phyloP scores from a whole-genome alignment of 345 rosid genomes.

The Garcia nutans region DNA sequence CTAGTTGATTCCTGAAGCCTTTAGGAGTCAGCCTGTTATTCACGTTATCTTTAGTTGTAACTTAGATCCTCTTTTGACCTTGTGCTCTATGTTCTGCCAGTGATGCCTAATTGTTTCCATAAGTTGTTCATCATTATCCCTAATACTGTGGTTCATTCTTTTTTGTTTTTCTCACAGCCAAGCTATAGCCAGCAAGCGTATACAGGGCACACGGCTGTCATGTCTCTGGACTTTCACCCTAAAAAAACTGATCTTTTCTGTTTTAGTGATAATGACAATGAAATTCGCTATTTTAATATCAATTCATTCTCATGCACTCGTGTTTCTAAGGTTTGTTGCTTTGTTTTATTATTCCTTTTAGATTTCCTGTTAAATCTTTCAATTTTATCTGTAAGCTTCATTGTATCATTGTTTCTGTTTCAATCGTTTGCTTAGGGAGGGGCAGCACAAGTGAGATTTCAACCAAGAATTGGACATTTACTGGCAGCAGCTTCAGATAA shows the following conservation, averaged over 20 bases:
- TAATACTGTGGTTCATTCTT: conserved; percentile 6
- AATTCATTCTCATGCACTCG: conserved; percentile 45
- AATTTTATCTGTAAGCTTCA: neutral
- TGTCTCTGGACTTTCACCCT: conserved; percentile 77
- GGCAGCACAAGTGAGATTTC: conserved; percentile 60
- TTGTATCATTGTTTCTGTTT: neutral
- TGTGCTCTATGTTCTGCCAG: neutral
- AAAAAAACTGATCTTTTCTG: conserved; percentile 61
- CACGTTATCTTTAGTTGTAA: neutral
- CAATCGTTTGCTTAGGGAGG: conserved; percentile 43
- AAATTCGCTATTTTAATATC: conserved; percentile 54
- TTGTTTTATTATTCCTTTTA: neutral
- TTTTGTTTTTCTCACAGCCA: conserved; percentile 43
- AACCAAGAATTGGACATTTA: conserved; percentile 56
- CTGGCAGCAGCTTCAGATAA: conserved; percentile 68
- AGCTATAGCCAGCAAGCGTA: conserved; percentile 42
- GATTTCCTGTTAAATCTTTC: neutral
- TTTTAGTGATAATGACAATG: conserved; percentile 53
- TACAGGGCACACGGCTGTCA: conserved; percentile 52
- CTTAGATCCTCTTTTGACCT: neutral
- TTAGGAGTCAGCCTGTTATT: neutral
- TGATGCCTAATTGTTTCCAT: neutral
- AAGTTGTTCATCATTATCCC: neutral
- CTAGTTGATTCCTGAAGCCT: neutral
- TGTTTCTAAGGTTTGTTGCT: conserved; percentile 45